Percentiles rank a stretch among this genome's conserved stretches.
phyloP scores from a whole-genome alignment of 148 eudicot genomes.

The Spergularia marina region DNA sequence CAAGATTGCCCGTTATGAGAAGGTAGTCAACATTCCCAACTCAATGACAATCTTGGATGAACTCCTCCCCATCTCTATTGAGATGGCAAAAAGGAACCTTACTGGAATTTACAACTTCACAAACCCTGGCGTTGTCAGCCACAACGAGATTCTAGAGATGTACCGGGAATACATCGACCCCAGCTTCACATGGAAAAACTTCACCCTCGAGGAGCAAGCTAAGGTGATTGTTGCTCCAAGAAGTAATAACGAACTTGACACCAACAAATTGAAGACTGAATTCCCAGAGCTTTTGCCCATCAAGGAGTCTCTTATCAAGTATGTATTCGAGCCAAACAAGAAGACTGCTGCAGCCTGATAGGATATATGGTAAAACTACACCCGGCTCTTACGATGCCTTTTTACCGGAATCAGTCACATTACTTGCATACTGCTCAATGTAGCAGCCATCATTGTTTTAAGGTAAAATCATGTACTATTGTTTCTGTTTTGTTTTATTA shows the following conservation, averaged over 20 bases:
- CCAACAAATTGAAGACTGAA: slow-evolving; percentile 62
- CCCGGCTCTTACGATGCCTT: not conserved
- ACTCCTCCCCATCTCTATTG: slow-evolving; percentile 39
- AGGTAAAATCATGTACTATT: too few relatives aligned
- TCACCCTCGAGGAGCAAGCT: slow-evolving; percentile 79
- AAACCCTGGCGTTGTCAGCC: slow-evolving; percentile 43
- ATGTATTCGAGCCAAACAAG: slow-evolving; percentile 78
- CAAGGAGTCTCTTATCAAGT: slow-evolving; percentile 67
- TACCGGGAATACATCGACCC: slow-evolving; percentile 48
- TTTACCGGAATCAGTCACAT: not conserved
- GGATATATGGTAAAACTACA: slow-evolving; percentile 3
- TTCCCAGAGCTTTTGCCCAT: slow-evolving; percentile 71
- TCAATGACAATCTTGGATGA: slow-evolving; percentile 44
- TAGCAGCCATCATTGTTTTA: too few relatives aligned
- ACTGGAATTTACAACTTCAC: slow-evolving; percentile 47
- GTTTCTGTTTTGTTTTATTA: not conserved
- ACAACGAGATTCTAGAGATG: slow-evolving; percentile 48
- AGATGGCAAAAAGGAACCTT: slow-evolving; percentile 48
- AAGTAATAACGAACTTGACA: slow-evolving; percentile 74
- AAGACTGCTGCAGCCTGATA: slow-evolving; percentile 30
- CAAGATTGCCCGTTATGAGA: slow-evolving; percentile 37
- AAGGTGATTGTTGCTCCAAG: slow-evolving; percentile 76
- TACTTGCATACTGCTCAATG: not conserved
- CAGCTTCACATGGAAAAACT: slow-evolving; percentile 54
- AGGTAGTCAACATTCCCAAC: slow-evolving; percentile 47